These are phyloP conservation scores for Keqinozyma sinolaborantium DNA, from an alignment of 1,139 yeast species.

Conservation along the genomic window DNA sequence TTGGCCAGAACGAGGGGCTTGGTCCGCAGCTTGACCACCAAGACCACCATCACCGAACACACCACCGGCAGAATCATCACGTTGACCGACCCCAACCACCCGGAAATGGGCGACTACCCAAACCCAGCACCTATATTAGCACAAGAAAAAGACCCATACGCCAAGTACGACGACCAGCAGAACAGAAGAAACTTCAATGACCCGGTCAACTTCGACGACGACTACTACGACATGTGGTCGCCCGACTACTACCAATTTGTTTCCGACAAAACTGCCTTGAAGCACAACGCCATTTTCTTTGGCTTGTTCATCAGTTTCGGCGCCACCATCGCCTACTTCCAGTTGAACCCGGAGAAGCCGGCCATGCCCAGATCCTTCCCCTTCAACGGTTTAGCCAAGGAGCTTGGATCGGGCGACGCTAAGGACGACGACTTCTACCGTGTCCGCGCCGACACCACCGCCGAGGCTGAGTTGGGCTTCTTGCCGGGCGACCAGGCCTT, in stretches of 20 bases:
- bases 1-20: conserved; percentile 2
- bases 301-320: conserved; percentile 54
- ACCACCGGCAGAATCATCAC: conserved; percentile 37
- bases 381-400: conserved; percentile 69
- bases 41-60: conserved; percentile 40
- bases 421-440: conserved; percentile 45
- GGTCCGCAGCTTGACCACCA: conserved; percentile 30
- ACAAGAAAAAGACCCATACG: conserved; percentile 65
- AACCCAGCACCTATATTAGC: conserved; percentile 48
- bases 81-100: conserved; percentile 42
- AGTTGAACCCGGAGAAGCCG: conserved; percentile 70
- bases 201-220: conserved; percentile 69
- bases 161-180: conserved; percentile 77
- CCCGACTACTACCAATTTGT: conserved; percentile 71
- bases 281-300: conserved; percentile 51
- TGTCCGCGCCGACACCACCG: conserved; percentile 39
- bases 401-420: conserved; percentile 60
- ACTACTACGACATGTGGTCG: conserved; percentile 80
- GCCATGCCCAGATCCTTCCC: conserved; percentile 79
- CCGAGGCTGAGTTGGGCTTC: conserved; percentile 38
- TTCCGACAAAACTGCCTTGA: conserved; percentile 59
- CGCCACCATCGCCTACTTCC: conserved; percentile 49
- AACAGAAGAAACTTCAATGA: conserved; percentile 76
- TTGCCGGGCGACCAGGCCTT: conserved; percentile 30
- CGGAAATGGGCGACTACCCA: conserved; percentile 45